Conservation (phyloP, 805 yeast genomes). For the Priceomyces fermenticarens region DNA sequence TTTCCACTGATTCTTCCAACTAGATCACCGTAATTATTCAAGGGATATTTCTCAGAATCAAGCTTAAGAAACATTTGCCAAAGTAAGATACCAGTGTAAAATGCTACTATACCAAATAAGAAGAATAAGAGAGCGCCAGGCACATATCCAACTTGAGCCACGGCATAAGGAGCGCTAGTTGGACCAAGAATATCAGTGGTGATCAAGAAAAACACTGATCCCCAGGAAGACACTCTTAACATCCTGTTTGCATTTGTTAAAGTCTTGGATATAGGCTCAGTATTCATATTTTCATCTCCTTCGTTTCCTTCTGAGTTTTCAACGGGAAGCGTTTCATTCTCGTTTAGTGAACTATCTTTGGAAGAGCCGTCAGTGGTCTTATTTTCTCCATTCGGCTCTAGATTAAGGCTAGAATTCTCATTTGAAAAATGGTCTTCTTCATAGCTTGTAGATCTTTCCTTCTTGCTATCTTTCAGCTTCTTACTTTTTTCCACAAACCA, state of each 20-base stretch:
- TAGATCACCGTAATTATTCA: slow-evolving; percentile 41
- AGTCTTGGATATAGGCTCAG: background rate
- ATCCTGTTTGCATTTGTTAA: slow-evolving; percentile 8
- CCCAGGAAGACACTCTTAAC: slow-evolving; percentile 9
- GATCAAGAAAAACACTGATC: slow-evolving; percentile 42
- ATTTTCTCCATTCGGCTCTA: background rate
- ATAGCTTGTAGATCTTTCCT: too few species aligned
- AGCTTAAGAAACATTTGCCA: slow-evolving; percentile 32
- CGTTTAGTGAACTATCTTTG: background rate
- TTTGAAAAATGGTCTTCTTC: too few species aligned
- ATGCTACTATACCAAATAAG: slow-evolving; percentile 40
- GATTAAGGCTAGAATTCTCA: slow-evolving; percentile 1
- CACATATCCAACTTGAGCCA: slow-evolving; percentile 42
- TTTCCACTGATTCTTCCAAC: slow-evolving; percentile 39
- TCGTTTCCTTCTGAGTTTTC: slow-evolving; percentile 2
- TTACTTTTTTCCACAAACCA: background rate
- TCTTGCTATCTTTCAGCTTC: background rate
- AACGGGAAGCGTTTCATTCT: background rate
- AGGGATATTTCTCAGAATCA: slow-evolving; percentile 42
- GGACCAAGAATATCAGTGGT: slow-evolving; percentile 51
- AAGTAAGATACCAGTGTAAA: slow-evolving; percentile 38
- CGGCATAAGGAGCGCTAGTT: slow-evolving; percentile 44
- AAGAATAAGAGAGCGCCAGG: slow-evolving; percentile 43
- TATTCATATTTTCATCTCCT: background rate
- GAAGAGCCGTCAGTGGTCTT: background rate